Evolutionary conservation across 73 alveolate species (phyloP).

Genomic region (Uronychia binucleata): DNA sequence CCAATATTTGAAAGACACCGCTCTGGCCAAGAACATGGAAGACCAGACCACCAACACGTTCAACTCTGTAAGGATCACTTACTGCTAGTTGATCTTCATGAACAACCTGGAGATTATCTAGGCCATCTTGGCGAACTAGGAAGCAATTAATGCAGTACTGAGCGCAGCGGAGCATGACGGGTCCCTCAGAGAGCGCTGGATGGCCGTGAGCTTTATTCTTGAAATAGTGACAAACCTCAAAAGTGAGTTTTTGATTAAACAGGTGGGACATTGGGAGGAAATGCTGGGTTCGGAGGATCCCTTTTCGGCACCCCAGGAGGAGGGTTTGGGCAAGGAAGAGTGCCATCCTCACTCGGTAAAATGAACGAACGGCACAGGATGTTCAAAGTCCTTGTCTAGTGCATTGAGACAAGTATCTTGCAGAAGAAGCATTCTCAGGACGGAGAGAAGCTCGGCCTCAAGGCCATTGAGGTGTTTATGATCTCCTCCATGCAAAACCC

Average conservation of each 20-base stretch:
- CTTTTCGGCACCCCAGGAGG: background rate
- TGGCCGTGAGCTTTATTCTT: background rate
- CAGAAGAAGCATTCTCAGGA: background rate
- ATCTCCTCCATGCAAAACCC: background rate
- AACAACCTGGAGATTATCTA: background rate
- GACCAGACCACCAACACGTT: conserved; percentile 26
- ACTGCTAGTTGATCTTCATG: background rate
- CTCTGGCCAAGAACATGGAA: conserved; percentile 77
- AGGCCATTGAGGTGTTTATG: background rate
- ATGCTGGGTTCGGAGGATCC: background rate
- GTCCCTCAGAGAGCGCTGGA: background rate
- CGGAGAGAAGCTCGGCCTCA: background rate
- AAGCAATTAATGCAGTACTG: background rate
- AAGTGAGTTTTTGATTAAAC: no score
- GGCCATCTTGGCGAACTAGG: background rate
- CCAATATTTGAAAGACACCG: conserved; percentile 84
- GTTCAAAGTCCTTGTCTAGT: background rate
- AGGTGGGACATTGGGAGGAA: background rate
- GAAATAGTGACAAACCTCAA: background rate
- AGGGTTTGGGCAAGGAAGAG: background rate
- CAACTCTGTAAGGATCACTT: no score
- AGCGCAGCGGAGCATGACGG: background rate
- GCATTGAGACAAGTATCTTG: background rate
- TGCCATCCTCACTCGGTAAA: background rate
- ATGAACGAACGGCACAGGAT: background rate